Percentiles rank a stretch among this genome's conserved stretches.
Conservation (phyloP, 345 rosid genomes). For the Isatis tinctoria region DNA sequence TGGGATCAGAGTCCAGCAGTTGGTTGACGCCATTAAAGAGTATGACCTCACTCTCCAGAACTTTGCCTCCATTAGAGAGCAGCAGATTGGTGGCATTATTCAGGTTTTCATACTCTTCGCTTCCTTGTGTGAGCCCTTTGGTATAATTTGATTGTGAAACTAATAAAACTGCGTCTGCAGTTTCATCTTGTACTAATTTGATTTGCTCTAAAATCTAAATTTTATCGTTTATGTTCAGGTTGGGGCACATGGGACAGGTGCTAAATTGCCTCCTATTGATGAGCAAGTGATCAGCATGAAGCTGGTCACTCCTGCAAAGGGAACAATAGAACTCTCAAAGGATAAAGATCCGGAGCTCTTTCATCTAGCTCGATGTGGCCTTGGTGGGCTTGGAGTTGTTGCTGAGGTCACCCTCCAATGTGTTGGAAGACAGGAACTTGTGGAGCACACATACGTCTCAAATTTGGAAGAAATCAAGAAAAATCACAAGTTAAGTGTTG, state of each 20-base stretch:
- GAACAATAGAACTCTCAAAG: conserved; percentile 79
- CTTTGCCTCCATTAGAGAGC: conserved; percentile 93
- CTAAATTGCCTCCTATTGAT: conserved; percentile 90
- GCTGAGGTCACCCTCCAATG: conserved; percentile 95
- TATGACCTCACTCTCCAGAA: conserved; percentile 85
- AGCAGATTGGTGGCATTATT: conserved; percentile 97
- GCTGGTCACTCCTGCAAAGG: conserved; percentile 91
- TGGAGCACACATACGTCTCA: conserved; percentile 82
- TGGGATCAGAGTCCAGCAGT: conserved; percentile 84
- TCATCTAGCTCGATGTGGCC: conserved; percentile 88
- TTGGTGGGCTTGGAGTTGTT: conserved; percentile 96
- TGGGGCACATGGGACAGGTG: conserved; percentile 98
- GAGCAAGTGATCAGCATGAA: conserved; percentile 93
- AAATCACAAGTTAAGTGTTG: conserved; percentile 69
- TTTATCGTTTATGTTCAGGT: conserved; percentile 42
- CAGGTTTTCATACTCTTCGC: conserved; percentile 48
- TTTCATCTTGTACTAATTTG: neutral
- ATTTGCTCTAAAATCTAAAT: neutral
- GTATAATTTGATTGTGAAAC: neutral
- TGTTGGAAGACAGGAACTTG: conserved; percentile 90
- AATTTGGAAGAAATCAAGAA: conserved; percentile 73
- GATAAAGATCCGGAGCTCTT: conserved; percentile 90
- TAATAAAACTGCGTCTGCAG: neutral
- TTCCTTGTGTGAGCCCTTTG: neutral
- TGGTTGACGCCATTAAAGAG: conserved; percentile 82